phyloP scores from a whole-genome alignment of 2,329 filamentous ascomycete genomes.

The Thielaviopsis cerberus region DNA sequence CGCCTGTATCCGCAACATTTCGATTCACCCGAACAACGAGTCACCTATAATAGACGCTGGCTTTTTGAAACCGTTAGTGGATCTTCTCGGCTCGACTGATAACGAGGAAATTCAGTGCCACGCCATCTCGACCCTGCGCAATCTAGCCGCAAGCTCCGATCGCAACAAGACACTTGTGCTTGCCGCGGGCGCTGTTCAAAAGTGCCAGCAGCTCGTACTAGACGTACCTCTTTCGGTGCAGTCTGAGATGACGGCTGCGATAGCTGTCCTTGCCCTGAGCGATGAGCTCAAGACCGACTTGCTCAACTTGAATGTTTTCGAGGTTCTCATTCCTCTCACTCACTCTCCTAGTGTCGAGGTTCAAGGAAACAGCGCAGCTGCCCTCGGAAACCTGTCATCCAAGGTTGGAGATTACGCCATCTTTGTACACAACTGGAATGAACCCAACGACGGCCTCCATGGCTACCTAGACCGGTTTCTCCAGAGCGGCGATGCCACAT shows the following conservation, averaged over 20 bases:
- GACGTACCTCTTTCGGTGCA: constrained; percentile 88
- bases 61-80: constrained; percentile 82
- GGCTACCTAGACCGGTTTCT: constrained; percentile 88
- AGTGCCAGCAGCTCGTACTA: constrained; percentile 91
- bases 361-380: constrained; percentile 92
- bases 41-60: constrained; percentile 96
- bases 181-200: constrained; percentile 89
- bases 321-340: constrained; percentile 85
- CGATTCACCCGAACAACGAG: constrained; percentile 92
- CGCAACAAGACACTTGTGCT: constrained; percentile 95
- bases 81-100: constrained; percentile 82
- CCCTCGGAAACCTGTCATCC: constrained; percentile 84
- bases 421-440: constrained; percentile 83
- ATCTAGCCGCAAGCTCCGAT: constrained; percentile 89
- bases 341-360: constrained; percentile 94
- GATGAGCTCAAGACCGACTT: constrained; percentile 89
- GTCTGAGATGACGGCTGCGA: constrained; percentile 98
- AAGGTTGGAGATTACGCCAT: constrained; percentile 97
- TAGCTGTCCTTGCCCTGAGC: constrained; percentile 84
- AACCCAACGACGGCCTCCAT: constrained; percentile 85
- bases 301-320: constrained; percentile 81
- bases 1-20: constrained; percentile 96
- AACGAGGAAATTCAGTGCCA: constrained; percentile 99
- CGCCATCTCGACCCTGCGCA: constrained; percentile 88
- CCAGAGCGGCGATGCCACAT: constrained; percentile 83